phyloP scores from a whole-genome alignment of 495 filamentous ascomycete genomes.

The Aspergillus bridgeri region DNA sequence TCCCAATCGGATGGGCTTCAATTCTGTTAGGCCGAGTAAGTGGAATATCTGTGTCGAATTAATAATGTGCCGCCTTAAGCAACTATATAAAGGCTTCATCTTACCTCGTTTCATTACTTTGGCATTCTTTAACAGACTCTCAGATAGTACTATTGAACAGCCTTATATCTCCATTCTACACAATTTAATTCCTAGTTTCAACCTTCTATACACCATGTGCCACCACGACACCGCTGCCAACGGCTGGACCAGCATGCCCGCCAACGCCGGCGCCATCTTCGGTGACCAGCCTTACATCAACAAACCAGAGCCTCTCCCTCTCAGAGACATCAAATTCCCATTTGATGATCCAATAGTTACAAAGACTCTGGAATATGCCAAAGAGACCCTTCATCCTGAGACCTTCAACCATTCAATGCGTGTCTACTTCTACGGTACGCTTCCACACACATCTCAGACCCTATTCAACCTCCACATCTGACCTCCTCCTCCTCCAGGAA shows the following conservation, averaged over 20 bases:
- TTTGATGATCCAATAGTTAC: slow-evolving; percentile 19
- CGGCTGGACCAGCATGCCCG: slow-evolving; percentile 28
- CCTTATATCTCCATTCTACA: neutral
- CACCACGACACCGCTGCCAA: slow-evolving; percentile 22
- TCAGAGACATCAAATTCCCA: slow-evolving; percentile 25
- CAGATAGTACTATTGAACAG: neutral
- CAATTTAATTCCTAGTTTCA: neutral
- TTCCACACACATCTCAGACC: neutral
- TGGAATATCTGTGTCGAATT: too few relatives aligned
- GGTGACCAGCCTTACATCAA: slow-evolving; percentile 21
- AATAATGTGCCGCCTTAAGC: too few relatives aligned
- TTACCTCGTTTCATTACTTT: neutral
- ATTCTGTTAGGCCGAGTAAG: too few relatives aligned
- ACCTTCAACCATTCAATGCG: slow-evolving; percentile 75
- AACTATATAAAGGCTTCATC: neutral
- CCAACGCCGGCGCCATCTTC: slow-evolving; percentile 28
- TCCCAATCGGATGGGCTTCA: neutral
- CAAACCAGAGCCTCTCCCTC: slow-evolving; percentile 7
- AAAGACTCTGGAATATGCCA: slow-evolving; percentile 24
- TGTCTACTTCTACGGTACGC: slow-evolving; percentile 64
- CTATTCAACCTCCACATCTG: neutral
- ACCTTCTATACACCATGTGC: slow-evolving; percentile 16
- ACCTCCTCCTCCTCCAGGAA: too few relatives aligned
- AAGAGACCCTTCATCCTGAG: slow-evolving; percentile 25
- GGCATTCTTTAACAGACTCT: neutral